Percentiles rank a stretch among this genome's conserved stretches.
Conservation (phyloP, 2,329 filamentous ascomycete genomes). For the Trichoderma polysporum region DNA sequence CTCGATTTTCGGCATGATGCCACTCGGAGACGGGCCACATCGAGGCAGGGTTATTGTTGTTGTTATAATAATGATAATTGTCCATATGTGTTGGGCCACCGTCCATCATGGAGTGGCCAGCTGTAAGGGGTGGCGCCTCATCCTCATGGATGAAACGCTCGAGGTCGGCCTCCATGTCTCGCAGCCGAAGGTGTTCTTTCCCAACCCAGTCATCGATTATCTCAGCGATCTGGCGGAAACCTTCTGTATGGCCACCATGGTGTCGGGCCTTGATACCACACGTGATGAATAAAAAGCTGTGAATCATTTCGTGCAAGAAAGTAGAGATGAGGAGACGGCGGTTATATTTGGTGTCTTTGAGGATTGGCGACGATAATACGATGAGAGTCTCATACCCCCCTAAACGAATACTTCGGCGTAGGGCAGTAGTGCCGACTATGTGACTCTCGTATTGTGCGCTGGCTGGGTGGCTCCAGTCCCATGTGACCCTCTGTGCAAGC, state of each 20-base stretch:
- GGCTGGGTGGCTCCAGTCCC: slow-evolving; percentile 59
- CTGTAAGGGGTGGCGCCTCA: neutral
- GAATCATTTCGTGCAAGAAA: slow-evolving; percentile 66
- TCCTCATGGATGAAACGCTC: slow-evolving; percentile 47
- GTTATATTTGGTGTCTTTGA: slow-evolving; percentile 57
- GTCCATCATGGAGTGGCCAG: neutral
- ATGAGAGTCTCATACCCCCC: slow-evolving; percentile 63
- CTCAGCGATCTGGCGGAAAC: slow-evolving; percentile 58
- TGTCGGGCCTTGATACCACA: slow-evolving; percentile 58
- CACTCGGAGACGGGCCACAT: slow-evolving; percentile 11
- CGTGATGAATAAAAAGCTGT: slow-evolving; percentile 64
- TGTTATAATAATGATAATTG: slow-evolving; percentile 2
- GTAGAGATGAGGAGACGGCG: slow-evolving; percentile 62
- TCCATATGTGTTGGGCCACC: neutral
- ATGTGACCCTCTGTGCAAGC: slow-evolving; percentile 57
- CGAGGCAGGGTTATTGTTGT: neutral
- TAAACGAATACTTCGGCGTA: slow-evolving; percentile 46
- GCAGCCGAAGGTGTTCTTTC: slow-evolving; percentile 52
- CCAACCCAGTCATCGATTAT: slow-evolving; percentile 64
- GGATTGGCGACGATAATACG: slow-evolving; percentile 58
- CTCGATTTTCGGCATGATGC: slow-evolving; percentile 2
- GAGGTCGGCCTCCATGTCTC: slow-evolving; percentile 62
- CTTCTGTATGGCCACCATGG: slow-evolving; percentile 59
- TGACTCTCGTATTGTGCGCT: slow-evolving; percentile 51
- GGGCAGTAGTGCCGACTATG: slow-evolving; percentile 63